Conservation (phyloP, 1,284 basidiomycete species). For the Athelia psychrophila region DNA sequence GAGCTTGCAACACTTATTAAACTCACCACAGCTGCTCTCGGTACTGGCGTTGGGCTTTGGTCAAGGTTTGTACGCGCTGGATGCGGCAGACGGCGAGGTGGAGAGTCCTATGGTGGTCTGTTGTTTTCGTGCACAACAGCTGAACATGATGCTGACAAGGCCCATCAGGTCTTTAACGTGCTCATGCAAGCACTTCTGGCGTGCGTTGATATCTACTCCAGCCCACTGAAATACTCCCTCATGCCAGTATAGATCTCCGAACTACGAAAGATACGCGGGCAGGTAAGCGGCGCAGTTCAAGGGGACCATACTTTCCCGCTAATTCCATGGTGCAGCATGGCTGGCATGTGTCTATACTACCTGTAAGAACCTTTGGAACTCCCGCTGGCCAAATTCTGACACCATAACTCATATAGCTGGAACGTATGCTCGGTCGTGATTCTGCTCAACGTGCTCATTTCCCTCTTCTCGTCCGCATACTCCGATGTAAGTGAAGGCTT, state of each 20-base stretch:
- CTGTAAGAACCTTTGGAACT: conserved; percentile 60
- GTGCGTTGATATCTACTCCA: conserved; percentile 52
- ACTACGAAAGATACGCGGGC: conserved; percentile 67
- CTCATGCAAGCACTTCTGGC: conserved; percentile 82
- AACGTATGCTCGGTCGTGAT: conserved; percentile 85
- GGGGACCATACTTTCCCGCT: conserved; percentile 4
- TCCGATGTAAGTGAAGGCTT: conserved; percentile 62
- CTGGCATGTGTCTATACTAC: conserved; percentile 81
- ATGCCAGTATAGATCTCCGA: conserved; percentile 56
- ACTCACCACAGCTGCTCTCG: conserved; percentile 58
- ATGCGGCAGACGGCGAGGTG: conserved; percentile 82
- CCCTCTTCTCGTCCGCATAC: conserved; percentile 90
- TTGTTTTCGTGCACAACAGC: not conserved
- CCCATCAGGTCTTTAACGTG: conserved; percentile 63
- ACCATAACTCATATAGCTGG: conserved; percentile 52
- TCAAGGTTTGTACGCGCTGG: conserved; percentile 86
- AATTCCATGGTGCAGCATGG: conserved; percentile 40
- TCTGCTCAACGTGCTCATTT: conserved; percentile 92
- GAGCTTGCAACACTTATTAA: conserved; percentile 8
- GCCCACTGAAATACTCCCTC: conserved; percentile 60
- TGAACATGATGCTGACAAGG: too few relatives aligned
- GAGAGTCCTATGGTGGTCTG: conserved; percentile 34
- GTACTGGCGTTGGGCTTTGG: conserved; percentile 83
- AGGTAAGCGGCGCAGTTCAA: conserved; percentile 36
- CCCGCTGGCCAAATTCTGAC: not conserved